Conservation (phyloP, 352 stramenopile species). For the Globisporangium polare region DNA sequence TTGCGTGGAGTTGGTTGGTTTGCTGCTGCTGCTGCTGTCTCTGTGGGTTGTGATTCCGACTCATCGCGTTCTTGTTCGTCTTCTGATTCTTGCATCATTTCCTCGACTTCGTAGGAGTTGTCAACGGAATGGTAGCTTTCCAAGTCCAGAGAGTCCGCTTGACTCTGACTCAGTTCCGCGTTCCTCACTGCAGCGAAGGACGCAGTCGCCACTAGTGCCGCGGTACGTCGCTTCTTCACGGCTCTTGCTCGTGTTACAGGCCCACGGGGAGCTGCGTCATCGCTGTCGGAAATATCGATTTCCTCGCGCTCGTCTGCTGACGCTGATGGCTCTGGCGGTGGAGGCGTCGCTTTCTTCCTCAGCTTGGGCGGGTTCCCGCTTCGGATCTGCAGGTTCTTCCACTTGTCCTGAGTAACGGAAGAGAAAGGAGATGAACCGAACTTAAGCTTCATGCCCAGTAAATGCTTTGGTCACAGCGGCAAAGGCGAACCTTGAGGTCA, state of each 20-base stretch:
- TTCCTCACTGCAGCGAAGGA: constrained; percentile 7
- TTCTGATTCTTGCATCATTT: background rate
- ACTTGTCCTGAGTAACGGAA: constrained; percentile 34
- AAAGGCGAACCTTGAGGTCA: constrained; percentile 48
- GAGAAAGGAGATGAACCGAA: background rate
- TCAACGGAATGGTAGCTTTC: background rate
- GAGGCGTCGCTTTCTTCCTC: background rate
- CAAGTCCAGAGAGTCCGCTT: background rate
- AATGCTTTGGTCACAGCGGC: background rate
- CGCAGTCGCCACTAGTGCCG: constrained; percentile 1
- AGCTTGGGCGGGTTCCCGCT: background rate
- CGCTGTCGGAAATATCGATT: constrained; percentile 1
- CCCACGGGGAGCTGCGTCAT: background rate
- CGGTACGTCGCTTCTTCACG: background rate
- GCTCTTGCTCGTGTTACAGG: background rate
- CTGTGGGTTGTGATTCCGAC: background rate
- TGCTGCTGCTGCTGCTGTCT: background rate
- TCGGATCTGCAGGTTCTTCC: constrained; percentile 29
- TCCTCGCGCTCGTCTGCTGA: background rate
- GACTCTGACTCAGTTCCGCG: constrained; percentile 6
- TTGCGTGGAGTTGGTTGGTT: background rate
- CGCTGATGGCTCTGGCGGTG: background rate
- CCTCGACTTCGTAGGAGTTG: constrained; percentile 5
- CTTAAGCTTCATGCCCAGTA: background rate
- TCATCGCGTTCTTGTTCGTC: background rate